Evolutionary conservation across 768 basidiomycete genomes (phyloP).

Genomic region (Auriscalpium orientale): DNA sequence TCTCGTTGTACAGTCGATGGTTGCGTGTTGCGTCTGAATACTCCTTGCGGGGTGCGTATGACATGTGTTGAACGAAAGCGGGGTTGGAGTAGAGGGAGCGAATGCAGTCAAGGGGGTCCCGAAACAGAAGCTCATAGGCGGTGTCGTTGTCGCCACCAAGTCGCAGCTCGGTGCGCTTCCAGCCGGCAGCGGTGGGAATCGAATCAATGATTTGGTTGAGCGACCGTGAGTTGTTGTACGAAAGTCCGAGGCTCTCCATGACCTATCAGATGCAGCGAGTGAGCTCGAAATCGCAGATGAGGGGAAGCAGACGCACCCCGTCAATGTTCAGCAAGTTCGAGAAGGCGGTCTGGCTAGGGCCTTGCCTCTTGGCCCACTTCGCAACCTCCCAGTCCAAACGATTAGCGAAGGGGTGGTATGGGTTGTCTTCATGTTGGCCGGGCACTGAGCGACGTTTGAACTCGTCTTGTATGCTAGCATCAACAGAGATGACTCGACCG

Average conservation of each 20-base stretch:
- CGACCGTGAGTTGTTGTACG: no score
- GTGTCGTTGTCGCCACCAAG: neutral
- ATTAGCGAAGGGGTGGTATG: neutral
- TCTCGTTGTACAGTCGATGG: conserved; percentile 28
- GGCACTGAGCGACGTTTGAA: no score
- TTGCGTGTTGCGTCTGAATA: conserved; percentile 11
- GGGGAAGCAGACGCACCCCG: no score
- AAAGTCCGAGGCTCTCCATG: no score
- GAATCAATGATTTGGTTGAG: no score
- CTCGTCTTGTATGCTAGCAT: no score
- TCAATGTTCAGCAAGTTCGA: neutral
- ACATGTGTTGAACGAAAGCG: conserved; percentile 19
- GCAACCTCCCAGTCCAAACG: neutral
- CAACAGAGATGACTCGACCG: no score
- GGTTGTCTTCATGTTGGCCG: neutral
- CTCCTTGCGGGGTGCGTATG: conserved; percentile 23
- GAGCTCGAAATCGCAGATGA: no score
- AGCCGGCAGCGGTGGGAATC: no score
- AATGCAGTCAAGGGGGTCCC: conserved; percentile 22
- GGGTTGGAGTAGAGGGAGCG: conserved; percentile 22
- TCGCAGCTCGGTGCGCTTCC: no score
- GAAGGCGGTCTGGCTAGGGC: neutral
- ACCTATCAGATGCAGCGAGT: no score
- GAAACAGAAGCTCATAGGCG: conserved; percentile 16
- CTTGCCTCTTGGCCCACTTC: neutral